Evolutionary conservation across 768 basidiomycete species (phyloP).

Genomic region (Gautieria morchelliformis): DNA sequence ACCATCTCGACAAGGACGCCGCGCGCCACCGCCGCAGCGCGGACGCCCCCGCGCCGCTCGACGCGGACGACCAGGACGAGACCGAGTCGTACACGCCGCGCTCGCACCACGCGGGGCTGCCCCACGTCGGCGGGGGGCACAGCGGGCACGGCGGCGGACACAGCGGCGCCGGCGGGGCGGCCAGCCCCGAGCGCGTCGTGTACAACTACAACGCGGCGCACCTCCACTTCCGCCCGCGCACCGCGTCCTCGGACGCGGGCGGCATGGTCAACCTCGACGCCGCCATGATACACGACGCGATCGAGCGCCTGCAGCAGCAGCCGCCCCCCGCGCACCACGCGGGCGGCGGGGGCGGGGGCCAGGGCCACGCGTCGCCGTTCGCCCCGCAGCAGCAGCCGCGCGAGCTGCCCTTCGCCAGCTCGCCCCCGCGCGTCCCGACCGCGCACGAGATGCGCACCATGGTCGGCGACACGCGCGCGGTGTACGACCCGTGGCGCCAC

Average conservation of each 20-base stretch:
- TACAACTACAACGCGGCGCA: conserved; percentile 4
- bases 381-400: no score
- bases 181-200: neutral
- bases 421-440: conserved; percentile 11
- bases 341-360: no score
- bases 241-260: conserved; percentile 12
- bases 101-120: conserved; percentile 53
- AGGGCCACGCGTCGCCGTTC: no score
- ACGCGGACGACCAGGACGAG: conserved; percentile 16
- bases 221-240: conserved; percentile 8
- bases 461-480: conserved; percentile 46
- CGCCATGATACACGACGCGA: neutral
- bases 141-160: no score
- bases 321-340: no score
- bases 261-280: conserved; percentile 5
- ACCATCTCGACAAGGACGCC: conserved; percentile 16
- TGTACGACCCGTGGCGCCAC: conserved; percentile 50
- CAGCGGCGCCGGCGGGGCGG: no score
- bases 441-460: conserved; percentile 42
- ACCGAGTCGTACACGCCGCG: conserved; percentile 46
- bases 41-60: no score
- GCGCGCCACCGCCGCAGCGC: conserved; percentile 22
- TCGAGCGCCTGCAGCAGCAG: neutral
- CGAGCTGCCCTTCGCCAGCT: neutral
- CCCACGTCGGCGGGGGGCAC: conserved; percentile 18